These are phyloP conservation scores for Voacanga thouarsii DNA, from an alignment of 257 asterid genomes.

Conservation along the genomic window DNA sequence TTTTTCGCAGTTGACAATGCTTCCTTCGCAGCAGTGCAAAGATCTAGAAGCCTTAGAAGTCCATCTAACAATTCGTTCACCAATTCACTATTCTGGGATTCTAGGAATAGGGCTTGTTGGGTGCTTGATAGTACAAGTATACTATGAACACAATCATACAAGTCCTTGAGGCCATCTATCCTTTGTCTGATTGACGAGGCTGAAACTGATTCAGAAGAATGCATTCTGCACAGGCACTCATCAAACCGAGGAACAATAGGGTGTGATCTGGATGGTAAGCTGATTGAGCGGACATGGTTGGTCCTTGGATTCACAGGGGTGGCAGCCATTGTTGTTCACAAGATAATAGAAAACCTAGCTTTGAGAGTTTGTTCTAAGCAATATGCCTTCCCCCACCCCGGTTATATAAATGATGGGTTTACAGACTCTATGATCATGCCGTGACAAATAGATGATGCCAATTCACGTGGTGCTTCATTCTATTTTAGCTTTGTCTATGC, in stretches of 20 bases:
- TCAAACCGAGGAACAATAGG: conserved; percentile 24
- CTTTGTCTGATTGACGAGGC: conserved; percentile 18
- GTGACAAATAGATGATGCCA: background rate
- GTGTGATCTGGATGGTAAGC: conserved; percentile 26
- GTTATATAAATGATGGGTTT: background rate
- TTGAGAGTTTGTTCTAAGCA: background rate
- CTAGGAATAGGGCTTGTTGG: conserved; percentile 28
- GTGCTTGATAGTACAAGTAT: conserved; percentile 21
- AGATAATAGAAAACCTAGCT: no score
- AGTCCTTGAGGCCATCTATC: conserved; percentile 18
- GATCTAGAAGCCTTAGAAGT: conserved; percentile 30
- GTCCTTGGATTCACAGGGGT: conserved; percentile 6
- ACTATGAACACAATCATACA: conserved; percentile 27
- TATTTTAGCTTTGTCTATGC: background rate
- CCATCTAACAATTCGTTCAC: conserved; percentile 29
- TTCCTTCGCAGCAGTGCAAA: conserved; percentile 29
- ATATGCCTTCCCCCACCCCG: background rate
- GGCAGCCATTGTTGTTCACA: conserved; percentile 1
- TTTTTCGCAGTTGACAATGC: conserved; percentile 23
- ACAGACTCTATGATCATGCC: background rate
- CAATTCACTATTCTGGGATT: conserved; percentile 13
- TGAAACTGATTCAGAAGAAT: conserved; percentile 16
- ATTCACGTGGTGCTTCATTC: background rate
- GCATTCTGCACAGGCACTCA: conserved; percentile 11
- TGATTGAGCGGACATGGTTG: conserved; percentile 22